phyloP scores from a whole-genome alignment of 495 filamentous ascomycete genomes.

The Penicillium longicatenatum region DNA sequence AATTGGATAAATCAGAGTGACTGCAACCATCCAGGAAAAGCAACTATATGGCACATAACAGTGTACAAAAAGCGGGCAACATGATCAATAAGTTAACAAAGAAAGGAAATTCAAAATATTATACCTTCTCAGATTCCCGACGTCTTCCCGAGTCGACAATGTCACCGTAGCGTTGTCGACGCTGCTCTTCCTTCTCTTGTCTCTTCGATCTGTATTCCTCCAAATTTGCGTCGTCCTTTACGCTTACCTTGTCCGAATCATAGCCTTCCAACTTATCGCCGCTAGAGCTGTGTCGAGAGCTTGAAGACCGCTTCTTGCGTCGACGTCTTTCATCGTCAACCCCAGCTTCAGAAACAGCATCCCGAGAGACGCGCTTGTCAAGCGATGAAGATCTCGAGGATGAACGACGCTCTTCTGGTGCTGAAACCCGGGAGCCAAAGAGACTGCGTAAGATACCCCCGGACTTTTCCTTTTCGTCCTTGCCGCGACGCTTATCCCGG shows the following conservation, averaged over 20 bases:
- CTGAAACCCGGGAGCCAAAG: conserved; percentile 42
- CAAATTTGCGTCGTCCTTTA: conserved; percentile 34
- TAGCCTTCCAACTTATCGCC: conserved; percentile 30
- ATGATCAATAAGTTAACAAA: conserved; percentile 26
- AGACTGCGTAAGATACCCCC: conserved; percentile 40
- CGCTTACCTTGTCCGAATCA: conserved; percentile 26
- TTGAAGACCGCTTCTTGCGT: conserved; percentile 45
- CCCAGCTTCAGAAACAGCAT: conserved; percentile 42
- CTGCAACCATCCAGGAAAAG: conserved; percentile 19
- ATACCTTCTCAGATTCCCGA: conserved; percentile 49
- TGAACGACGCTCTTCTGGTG: conserved; percentile 23
- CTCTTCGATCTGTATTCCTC: conserved; percentile 41
- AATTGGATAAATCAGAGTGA: conserved; percentile 19
- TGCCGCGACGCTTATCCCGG: conserved; percentile 22
- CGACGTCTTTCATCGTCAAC: conserved; percentile 43
- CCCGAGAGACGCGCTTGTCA: conserved; percentile 38
- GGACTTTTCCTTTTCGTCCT: conserved; percentile 37
- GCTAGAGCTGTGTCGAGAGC: conserved; percentile 36
- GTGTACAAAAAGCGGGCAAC: conserved; percentile 27
- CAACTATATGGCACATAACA: conserved; percentile 36
- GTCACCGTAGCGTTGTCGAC: conserved; percentile 43
- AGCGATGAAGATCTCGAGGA: conserved; percentile 35
- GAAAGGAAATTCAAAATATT: conserved; percentile 40
- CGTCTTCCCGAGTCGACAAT: conserved; percentile 37
- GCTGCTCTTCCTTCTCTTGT: conserved; percentile 42